Percentiles rank a stretch among this genome's conserved stretches.
phyloP scores from a whole-genome alignment of 345 rosid genomes.

The Sisymbrium irio region DNA sequence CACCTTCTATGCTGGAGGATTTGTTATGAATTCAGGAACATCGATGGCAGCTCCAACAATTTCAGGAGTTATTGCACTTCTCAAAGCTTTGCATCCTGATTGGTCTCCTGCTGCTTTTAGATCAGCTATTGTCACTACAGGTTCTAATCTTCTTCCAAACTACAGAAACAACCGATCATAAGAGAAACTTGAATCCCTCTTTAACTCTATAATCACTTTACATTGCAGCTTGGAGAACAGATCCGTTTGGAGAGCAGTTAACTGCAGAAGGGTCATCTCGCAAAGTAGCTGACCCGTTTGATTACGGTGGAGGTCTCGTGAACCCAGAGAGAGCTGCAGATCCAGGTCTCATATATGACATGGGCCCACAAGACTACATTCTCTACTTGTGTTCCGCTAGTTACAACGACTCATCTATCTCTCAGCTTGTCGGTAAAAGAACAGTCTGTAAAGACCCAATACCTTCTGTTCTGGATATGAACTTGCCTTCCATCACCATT shows the following conservation, averaged over 20 bases:
- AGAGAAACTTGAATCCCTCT: background rate
- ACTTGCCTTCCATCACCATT: slow-evolving; percentile 49
- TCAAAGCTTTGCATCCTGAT: slow-evolving; percentile 39
- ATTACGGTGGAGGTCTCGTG: slow-evolving; percentile 61
- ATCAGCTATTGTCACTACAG: slow-evolving; percentile 52
- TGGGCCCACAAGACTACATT: slow-evolving; percentile 46
- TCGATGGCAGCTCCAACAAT: slow-evolving; percentile 44
- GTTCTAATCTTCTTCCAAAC: slow-evolving; percentile 24
- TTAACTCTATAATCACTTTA: background rate
- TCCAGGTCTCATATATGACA: slow-evolving; percentile 63
- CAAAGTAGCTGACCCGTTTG: slow-evolving; percentile 49
- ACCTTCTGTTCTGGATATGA: slow-evolving; percentile 35
- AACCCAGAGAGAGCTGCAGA: slow-evolving; percentile 52
- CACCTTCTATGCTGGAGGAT: slow-evolving; percentile 6
- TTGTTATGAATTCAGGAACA: slow-evolving; percentile 31
- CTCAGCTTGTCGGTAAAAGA: slow-evolving; percentile 37
- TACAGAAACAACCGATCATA: background rate
- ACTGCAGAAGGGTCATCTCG: slow-evolving; percentile 43
- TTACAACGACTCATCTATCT: slow-evolving; percentile 53
- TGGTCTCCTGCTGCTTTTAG: slow-evolving; percentile 51
- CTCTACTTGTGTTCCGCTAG: slow-evolving; percentile 46
- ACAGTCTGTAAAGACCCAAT: slow-evolving; percentile 29
- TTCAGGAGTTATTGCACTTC: slow-evolving; percentile 42
- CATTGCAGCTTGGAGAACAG: slow-evolving; percentile 39
- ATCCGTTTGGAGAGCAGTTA: slow-evolving; percentile 41